Conservation (phyloP, 2,329 filamentous ascomycete genomes). For the Elsinoe perseae region DNA sequence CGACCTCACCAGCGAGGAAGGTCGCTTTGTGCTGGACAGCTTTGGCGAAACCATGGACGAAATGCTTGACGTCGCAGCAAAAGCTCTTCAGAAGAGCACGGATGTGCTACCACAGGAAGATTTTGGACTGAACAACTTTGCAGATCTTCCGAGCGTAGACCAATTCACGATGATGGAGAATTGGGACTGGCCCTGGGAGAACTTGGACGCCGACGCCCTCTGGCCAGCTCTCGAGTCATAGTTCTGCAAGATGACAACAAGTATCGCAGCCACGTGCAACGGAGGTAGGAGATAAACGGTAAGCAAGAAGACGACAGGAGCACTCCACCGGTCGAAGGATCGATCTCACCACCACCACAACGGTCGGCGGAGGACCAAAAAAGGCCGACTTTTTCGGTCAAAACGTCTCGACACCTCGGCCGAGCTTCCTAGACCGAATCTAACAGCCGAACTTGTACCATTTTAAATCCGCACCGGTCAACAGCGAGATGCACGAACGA, state of each 20-base stretch:
- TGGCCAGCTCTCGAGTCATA: background rate
- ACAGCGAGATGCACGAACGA: background rate
- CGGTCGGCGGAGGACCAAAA: too few relatives aligned
- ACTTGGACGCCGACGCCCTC: background rate
- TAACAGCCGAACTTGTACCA: too few relatives aligned
- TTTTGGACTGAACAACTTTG: background rate
- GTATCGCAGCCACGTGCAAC: background rate
- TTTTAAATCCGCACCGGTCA: background rate
- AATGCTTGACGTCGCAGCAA: background rate
- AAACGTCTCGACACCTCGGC: background rate
- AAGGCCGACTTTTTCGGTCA: too few relatives aligned
- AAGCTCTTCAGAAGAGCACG: background rate
- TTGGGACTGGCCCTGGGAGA: slow-evolving; percentile 13
- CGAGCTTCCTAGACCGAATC: too few relatives aligned
- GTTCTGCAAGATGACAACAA: background rate
- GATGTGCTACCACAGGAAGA: background rate
- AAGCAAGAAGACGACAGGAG: too few relatives aligned
- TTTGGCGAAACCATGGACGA: slow-evolving; percentile 3
- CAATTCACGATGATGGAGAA: background rate
- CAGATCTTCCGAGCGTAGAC: background rate
- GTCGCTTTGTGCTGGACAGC: background rate
- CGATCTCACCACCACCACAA: too few relatives aligned
- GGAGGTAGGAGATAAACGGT: background rate
- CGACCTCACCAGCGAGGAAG: background rate
- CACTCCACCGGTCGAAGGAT: too few relatives aligned